Conservation (phyloP, 2,329 filamentous ascomycete species). For the Fusarium camptoceras region DNA sequence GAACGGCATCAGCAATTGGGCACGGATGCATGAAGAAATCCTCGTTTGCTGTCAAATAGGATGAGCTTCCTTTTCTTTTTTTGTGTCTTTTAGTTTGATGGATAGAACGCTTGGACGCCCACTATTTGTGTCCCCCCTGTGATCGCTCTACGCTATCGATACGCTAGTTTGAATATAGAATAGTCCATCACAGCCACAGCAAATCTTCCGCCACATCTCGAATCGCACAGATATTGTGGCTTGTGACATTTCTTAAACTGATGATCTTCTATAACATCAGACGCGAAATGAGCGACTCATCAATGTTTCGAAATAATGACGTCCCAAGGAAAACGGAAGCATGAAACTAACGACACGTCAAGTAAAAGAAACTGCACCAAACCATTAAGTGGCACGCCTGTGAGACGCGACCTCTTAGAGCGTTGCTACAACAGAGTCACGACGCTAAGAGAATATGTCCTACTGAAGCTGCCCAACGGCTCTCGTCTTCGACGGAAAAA, state of each 20-base stretch:
- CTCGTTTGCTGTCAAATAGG: constrained; percentile 7
- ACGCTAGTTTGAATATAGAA: constrained; percentile 2
- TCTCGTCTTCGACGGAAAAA: constrained; percentile 73
- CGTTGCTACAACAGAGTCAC: constrained; percentile 75
- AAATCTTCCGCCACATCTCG: constrained; percentile 25
- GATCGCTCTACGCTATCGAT: constrained; percentile 2
- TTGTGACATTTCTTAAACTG: neutral
- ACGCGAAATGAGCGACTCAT: constrained; percentile 24
- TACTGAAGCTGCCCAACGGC: constrained; percentile 72
- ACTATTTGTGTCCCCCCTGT: constrained; percentile 27
- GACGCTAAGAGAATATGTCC: constrained; percentile 77
- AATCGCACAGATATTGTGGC: constrained; percentile 8
- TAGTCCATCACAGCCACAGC: constrained; percentile 18
- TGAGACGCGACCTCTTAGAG: constrained; percentile 72
- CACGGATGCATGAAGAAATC: neutral
- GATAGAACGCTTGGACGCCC: constrained; percentile 12
- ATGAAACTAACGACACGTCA: constrained; percentile 40
- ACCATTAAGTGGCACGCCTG: constrained; percentile 31
- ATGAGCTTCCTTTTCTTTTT: constrained; percentile 1
- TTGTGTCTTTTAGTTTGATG: constrained; percentile 1
- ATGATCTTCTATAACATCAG: neutral
- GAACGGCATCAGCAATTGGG: neutral
- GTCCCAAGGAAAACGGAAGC: constrained; percentile 46
- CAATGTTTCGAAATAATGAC: constrained; percentile 40
- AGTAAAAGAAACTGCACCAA: constrained; percentile 23